These are phyloP conservation scores for Xylaria cubensis DNA, from an alignment of 495 filamentous ascomycete genomes.

Conservation along the genomic window DNA sequence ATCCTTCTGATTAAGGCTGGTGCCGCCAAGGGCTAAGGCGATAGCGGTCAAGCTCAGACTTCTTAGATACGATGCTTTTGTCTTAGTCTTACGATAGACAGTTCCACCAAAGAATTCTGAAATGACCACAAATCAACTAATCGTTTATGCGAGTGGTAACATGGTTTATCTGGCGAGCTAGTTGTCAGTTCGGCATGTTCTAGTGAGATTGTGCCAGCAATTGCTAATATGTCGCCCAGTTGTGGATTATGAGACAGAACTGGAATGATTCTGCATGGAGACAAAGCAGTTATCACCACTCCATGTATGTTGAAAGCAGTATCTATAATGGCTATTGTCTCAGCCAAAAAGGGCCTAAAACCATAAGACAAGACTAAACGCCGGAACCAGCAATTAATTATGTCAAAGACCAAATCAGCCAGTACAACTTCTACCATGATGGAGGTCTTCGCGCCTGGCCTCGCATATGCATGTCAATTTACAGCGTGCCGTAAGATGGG, in stretches of 20 bases:
- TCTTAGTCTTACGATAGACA: constrained; percentile 21
- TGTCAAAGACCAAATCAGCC: constrained; percentile 15
- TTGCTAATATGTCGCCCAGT: not conserved
- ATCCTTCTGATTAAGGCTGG: constrained; percentile 92
- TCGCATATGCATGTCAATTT: not conserved
- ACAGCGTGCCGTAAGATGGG: constrained; percentile 8
- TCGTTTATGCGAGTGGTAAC: not conserved
- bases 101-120: constrained; percentile 24
- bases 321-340: constrained; percentile 16
- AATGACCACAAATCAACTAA: not conserved
- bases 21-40: constrained; percentile 76
- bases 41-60: constrained; percentile 1
- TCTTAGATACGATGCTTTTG: constrained; percentile 18
- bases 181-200: not conserved
- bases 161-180: not conserved
- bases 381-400: constrained; percentile 3
- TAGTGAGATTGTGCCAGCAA: not conserved
- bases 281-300: not conserved
- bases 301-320: constrained; percentile 21
- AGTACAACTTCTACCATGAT: not conserved
- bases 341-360: not conserved
- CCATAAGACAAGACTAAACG: not conserved
- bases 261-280: not conserved
- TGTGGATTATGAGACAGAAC: not conserved
- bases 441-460: not conserved